Conservation (phyloP, 2,329 filamentous ascomycete genomes). For the Colletotrichum sp. region DNA sequence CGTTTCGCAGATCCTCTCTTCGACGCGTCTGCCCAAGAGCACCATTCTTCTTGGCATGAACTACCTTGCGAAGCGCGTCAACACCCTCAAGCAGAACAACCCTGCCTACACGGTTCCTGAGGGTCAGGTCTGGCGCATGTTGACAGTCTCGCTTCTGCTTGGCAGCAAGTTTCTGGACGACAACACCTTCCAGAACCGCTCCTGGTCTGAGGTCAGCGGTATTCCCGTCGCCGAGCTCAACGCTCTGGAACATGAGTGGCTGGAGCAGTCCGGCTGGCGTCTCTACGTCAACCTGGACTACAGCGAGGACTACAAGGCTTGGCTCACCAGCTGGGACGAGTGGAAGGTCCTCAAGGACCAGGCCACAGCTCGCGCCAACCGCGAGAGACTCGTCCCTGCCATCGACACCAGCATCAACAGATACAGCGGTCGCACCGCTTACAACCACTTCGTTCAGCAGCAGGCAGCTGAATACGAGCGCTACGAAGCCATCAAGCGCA, state of each 20-base stretch:
- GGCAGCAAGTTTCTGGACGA: conserved; percentile 97
- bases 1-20: conserved; percentile 87
- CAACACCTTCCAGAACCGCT: conserved; percentile 97
- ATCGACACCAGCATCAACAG: conserved; percentile 28
- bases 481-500: conserved; percentile 50
- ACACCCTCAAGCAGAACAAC: conserved; percentile 64
- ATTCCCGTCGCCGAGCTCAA: conserved; percentile 87
- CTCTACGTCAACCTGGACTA: conserved; percentile 86
- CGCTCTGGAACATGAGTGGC: conserved; percentile 85
- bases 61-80: conserved; percentile 85
- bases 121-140: conserved; percentile 83
- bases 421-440: conserved; percentile 41
- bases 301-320: conserved; percentile 72
- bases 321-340: conserved; percentile 65
- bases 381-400: conserved; percentile 54
- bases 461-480: conserved; percentile 61
- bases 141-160: conserved; percentile 83
- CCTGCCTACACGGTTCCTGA: conserved; percentile 63
- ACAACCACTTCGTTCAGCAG: conserved; percentile 56
- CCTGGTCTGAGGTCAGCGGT: conserved; percentile 94
- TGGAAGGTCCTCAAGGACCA: conserved; percentile 61
- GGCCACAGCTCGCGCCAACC: conserved; percentile 38
- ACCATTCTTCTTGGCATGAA: conserved; percentile 91
- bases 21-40: conserved; percentile 86
- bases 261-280: conserved; percentile 80